Conservation (phyloP, 441 rosid species). For the Viola pubescens region DNA sequence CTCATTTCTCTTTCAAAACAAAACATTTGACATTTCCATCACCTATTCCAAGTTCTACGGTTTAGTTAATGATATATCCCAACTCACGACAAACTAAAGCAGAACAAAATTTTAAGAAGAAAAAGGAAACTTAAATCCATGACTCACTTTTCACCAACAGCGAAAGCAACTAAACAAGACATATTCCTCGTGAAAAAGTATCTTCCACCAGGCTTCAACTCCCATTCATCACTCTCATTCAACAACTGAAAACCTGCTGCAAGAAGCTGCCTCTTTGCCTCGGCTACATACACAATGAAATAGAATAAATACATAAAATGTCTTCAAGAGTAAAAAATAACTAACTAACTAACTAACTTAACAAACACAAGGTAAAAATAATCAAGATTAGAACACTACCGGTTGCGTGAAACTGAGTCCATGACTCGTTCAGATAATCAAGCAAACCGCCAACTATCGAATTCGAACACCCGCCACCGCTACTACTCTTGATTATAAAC, state of each 20-base stretch:
- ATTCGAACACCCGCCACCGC: neutral
- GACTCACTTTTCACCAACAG: slow-evolving; percentile 80
- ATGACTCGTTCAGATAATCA: slow-evolving; percentile 84
- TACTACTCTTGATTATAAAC: neutral
- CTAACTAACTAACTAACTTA: neutral
- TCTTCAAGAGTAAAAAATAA: no score
- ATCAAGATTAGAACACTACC: slow-evolving; percentile 22
- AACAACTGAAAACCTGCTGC: slow-evolving; percentile 69
- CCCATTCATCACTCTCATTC: slow-evolving; percentile 78
- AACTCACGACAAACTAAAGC: no score
- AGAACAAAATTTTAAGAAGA: neutral
- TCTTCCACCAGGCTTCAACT: slow-evolving; percentile 81
- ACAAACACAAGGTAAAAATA: neutral
- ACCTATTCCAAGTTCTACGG: no score
- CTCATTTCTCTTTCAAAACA: no score
- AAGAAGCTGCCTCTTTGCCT: slow-evolving; percentile 64
- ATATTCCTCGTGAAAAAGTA: slow-evolving; percentile 88
- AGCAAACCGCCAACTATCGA: slow-evolving; percentile 69
- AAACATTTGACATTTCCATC: no score
- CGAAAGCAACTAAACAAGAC: slow-evolving; percentile 91
- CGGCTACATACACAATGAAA: slow-evolving; percentile 40
- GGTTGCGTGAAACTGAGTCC: slow-evolving; percentile 95
- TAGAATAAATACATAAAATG: neutral
- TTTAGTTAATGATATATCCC: no score
- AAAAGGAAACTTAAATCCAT: neutral